Evolutionary conservation across 106 monocot species (phyloP), one percentile per base, ranked within the genome.

Genomic region (Xerophyta viscosa): DNA sequence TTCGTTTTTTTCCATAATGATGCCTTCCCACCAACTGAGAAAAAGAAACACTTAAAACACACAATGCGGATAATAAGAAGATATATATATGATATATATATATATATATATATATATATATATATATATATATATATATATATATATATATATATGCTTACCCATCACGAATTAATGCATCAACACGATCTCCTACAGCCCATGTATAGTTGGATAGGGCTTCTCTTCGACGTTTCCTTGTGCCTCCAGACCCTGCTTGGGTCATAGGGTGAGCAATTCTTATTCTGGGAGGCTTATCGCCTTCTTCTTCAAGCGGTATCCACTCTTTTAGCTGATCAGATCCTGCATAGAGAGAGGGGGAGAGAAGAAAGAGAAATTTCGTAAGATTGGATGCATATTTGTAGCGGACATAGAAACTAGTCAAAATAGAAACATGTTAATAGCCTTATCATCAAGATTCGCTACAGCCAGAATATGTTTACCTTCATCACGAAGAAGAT

Each of bases 21-120:
- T 71, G 11, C 89, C 96, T 64, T 85, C 85, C 69, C 96, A 65
- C 96, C 96, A 98, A 47, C 96, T 89, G 77, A 57, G 62, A 64
- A 37, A 37, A 25, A 43, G 24, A 20, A 6, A 33, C 33, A 11
- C 5, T 6, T 33, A 6, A 33, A 33, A 11, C 11, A 39, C 10
- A 39, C 10, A 39, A 39, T 2, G 1, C 6, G 39, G 6, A 7
- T 3, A 50, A 50, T 8, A 25, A 24, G 14, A 14, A 27, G 14
- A 23, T 25, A 20, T 27, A 20, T 23, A 13, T 14, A 0, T 23
- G 12, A 50, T 50, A 23, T 5, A 1, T 24, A 4, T 13, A 0
- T 50, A 23, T 24, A 22, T 50, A n/a, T n/a, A n/a, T n/a, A n/a
- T n/a, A n/a, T n/a, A n/a, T n/a, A n/a, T n/a, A n/a, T n/a, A n/a